Evolutionary conservation across 306 rosid genomes (phyloP).

Genomic region (Acacia crassicarpa): DNA sequence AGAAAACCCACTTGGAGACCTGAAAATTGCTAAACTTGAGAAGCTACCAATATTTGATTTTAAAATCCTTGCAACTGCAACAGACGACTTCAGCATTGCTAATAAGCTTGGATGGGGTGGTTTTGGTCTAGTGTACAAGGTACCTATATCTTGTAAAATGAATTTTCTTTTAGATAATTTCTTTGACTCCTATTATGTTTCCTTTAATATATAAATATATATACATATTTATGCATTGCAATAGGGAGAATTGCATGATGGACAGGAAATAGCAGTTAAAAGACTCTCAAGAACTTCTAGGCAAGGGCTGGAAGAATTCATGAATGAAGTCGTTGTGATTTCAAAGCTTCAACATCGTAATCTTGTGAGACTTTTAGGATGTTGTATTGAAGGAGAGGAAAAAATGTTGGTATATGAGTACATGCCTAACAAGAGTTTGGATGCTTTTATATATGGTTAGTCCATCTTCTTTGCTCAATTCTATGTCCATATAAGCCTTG

Average conservation of each 20-base stretch:
- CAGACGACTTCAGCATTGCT: background rate
- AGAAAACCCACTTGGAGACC: background rate
- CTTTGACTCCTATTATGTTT: background rate
- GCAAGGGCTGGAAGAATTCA: background rate
- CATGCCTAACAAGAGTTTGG: conserved; percentile 10
- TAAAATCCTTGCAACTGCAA: background rate
- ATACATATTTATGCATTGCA: background rate
- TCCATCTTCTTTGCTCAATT: background rate
- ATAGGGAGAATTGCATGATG: background rate
- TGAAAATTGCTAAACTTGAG: background rate
- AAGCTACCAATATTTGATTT: background rate
- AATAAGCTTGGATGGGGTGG: conserved; percentile 1
- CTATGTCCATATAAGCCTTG: background rate
- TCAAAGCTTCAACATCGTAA: background rate
- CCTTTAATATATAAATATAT: background rate
- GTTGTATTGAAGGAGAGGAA: background rate
- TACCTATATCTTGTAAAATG: background rate
- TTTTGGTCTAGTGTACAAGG: background rate
- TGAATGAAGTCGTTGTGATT: background rate
- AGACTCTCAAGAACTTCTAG: background rate
- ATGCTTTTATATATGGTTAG: background rate
- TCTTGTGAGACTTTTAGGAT: background rate
- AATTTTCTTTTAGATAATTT: background rate
- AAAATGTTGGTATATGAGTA: conserved; percentile 1
- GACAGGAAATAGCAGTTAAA: background rate